Evolutionary conservation across 2,329 filamentous ascomycete species (phyloP), one percentile per base, ranked within the genome.

Genomic region (Onygenales sp.): DNA sequence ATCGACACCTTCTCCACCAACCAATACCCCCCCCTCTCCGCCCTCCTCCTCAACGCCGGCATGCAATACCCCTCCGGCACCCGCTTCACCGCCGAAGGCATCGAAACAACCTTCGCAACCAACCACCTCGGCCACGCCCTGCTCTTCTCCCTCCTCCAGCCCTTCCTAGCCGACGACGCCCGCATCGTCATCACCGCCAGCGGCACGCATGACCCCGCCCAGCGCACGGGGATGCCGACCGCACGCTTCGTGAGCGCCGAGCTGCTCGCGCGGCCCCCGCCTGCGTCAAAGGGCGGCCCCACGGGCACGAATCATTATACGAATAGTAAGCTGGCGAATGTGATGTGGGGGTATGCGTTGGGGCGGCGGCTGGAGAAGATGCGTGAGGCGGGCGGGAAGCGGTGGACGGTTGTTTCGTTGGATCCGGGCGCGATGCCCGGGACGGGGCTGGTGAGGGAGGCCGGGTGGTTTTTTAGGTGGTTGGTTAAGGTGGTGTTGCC

Each of bases 41-140:
- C 67, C 4, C 67, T 80, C 5, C 55, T 77, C n/a, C 63, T 78
- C 17, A 79, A 80, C 51, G 76, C 76, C 2, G 76, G 64, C 0
- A 55, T 78, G 0, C 75, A 80, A 56, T 72, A 76, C 47, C 71
- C 72, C 0, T 60, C 59, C 0, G 56, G 56, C 0, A 49, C 75
- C 1, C 32, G 58, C 0, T 66, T 69, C 47, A 73, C 71, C 0
- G 55, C 50, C 0, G 72, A 78, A n/a, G 75, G 75, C 3, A 60
- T 78, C 42, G 78, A 80, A 58, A 61, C 64, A 36, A 78, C 73
- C 1, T 80, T 80, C 56, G 75, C 63, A 4, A 68, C 78, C 58
- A 75, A 69, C 55, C 76, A 80, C 56, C 66, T 78, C 43, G 77
- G 77, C 2, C 75, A 80, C 56, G 72, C 75, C 1, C 64, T 79